Evolutionary conservation across 345 rosid genomes (phyloP).

Genomic region (rapeseed (Brassica napus)): Da-Ae NC_063447.1:5129001-5129500

Average conservation of each 20-base stretch:
- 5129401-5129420: constrained; percentile 61
- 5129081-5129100: constrained; percentile 1
- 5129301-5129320: constrained; percentile 75
- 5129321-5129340: constrained; percentile 91
- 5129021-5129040: constrained; percentile 38
- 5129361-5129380: constrained; percentile 73
- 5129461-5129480: constrained; percentile 77
- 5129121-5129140: constrained; percentile 37
- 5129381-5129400: constrained; percentile 58
- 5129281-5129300: constrained; percentile 84
- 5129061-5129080: constrained; percentile 73
- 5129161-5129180: constrained; percentile 41
- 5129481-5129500: constrained; percentile 81
- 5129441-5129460: constrained; percentile 94
- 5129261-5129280: constrained; percentile 84
- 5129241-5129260: constrained; percentile 68
- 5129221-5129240: constrained; percentile 58
- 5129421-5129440: constrained; percentile 84
- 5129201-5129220: constrained; percentile 72
- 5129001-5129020: constrained; percentile 13
- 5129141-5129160: constrained; percentile 39
- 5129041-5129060: constrained; percentile 54
- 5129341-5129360: constrained; percentile 81
- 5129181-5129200: constrained; percentile 75
- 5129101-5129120: constrained; percentile 7